These are phyloP conservation scores for Cytospora piceae DNA, from an alignment of 2,329 filamentous ascomycete species.

Conservation along the genomic window DNA sequence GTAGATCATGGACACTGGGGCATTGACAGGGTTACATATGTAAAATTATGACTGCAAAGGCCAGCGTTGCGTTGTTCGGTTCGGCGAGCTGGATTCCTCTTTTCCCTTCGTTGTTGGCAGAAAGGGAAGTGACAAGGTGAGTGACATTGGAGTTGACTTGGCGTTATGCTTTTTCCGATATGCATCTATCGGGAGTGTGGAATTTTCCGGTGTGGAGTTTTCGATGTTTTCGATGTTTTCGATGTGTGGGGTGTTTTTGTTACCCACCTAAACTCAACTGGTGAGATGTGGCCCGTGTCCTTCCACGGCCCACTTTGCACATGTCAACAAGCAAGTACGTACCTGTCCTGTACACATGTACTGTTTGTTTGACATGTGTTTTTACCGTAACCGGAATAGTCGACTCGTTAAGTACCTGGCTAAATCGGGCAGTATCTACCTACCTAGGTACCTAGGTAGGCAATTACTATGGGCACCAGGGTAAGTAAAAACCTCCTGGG, in stretches of 20 bases:
- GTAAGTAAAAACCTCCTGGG: too few relatives aligned
- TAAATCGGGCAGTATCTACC: background rate
- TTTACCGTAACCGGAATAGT: background rate
- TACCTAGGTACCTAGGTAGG: too few relatives aligned
- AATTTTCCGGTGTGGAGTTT: too few relatives aligned
- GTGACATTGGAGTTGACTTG: background rate
- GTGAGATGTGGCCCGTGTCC: too few relatives aligned
- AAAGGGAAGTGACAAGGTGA: background rate
- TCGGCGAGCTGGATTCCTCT: background rate
- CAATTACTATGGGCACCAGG: too few relatives aligned
- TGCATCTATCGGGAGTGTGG: background rate
- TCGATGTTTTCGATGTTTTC: too few relatives aligned
- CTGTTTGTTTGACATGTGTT: too few relatives aligned
- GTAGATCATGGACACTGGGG: background rate
- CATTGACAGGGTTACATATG: background rate
- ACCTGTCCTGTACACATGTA: too few relatives aligned
- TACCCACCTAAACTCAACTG: background rate
- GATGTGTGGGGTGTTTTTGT: too few relatives aligned
- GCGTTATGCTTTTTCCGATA: background rate
- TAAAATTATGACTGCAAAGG: background rate
- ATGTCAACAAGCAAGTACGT: background rate
- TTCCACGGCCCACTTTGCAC: too few relatives aligned
- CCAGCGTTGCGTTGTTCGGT: background rate
- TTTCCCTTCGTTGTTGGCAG: background rate
- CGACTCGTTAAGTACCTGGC: background rate